Base-by-base conservation (phyloP, 1,139 yeast species). In the Petasospora fabianii region DNA sequence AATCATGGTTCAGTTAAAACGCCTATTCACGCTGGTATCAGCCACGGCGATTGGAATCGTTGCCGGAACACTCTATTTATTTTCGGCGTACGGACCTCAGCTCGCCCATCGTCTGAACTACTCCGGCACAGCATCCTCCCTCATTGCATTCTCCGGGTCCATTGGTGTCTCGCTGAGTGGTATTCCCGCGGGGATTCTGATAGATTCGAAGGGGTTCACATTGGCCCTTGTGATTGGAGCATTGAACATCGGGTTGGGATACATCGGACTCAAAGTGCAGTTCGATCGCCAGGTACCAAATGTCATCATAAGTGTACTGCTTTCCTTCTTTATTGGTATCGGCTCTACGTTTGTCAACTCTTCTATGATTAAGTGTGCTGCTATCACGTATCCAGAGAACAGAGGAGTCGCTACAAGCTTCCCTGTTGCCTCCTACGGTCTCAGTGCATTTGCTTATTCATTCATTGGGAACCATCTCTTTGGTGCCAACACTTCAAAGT, bases 1-100 rank as follows among this genome's bases (percentile, higher is more conserved):
- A 13, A 27, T 5, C 6, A 32, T 28, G 35, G 34, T 20, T 8
- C 40, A 42, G n/a, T 24, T 34, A 24, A 41, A 41, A 32, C 42
- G 39, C 32, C 18, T 42, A 5, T 34, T 51, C 13, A 41, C 45
- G 31, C 61, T 74, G 38, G 53, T 69, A 19, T 64, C 74, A 24
- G 71, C 77, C 49, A 71, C 79, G 4, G 62, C 72, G 38, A 56
- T 72, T 22, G 78, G 79, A 8, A 58, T 74, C 38, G 66, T 70
- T 13, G 55, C 58, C 64, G 59, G 59, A 1, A 55, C 57, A 5
- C 38, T 53, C 44, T 77, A 77, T 53, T 57, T 77, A 24, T 77
- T 73, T 54, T 73, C 79, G 4, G 76, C 80, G 1, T 77, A 72
- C 53, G 72, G 80, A 38, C 83, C 84, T 0, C 83, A 77, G 47